Evolutionary conservation across 495 filamentous ascomycete species (phyloP).

Genomic region (Halenospora varia): DNA sequence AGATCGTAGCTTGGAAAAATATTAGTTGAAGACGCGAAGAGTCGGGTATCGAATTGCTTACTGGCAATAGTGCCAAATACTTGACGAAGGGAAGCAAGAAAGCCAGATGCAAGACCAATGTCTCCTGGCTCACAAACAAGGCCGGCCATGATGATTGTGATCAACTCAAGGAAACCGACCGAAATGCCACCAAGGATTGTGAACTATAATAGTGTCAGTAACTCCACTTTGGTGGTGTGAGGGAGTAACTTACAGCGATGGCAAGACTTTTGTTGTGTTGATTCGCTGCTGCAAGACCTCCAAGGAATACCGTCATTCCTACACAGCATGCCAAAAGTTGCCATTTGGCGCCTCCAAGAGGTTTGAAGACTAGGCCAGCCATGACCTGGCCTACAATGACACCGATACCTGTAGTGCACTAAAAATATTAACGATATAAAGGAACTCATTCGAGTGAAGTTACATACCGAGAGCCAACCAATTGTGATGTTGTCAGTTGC

Average conservation of each 20-base stretch:
- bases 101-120: conserved; percentile 40
- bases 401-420: conserved; percentile 26
- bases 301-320: conserved; percentile 25
- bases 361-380: conserved; percentile 25
- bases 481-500: conserved; percentile 27
- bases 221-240: conserved; percentile 21
- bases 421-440: neutral
- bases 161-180: conserved; percentile 14
- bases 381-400: conserved; percentile 24
- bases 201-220: conserved; percentile 16
- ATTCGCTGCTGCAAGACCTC: conserved; percentile 26
- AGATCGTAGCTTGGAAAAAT: conserved; percentile 23
- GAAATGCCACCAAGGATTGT: conserved; percentile 26
- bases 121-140: conserved; percentile 24
- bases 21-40: too few relatives aligned
- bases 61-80: conserved; percentile 18
- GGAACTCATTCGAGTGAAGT: neutral
- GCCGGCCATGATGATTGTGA: conserved; percentile 7
- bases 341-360: conserved; percentile 2
- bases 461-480: conserved; percentile 34
- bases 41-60: conserved; percentile 1
- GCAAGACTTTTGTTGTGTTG: conserved; percentile 17
- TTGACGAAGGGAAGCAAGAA: conserved; percentile 29
- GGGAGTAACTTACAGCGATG: conserved; percentile 12
- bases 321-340: conserved; percentile 8